phyloP scores from a whole-genome alignment of 164 flowering plant species.

The Dillenia suffruticosa region DNA sequence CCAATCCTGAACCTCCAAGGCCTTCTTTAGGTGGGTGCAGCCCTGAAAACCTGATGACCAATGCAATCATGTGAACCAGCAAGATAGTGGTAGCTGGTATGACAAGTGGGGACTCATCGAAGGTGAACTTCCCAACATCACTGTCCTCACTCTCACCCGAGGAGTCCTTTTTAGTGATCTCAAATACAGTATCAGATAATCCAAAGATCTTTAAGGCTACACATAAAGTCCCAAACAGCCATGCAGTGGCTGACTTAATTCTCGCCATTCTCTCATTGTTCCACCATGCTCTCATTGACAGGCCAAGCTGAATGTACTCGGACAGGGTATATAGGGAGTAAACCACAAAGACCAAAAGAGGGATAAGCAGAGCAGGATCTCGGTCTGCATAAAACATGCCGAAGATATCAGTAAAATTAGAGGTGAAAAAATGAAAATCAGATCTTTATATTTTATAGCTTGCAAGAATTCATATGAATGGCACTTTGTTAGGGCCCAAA shows the following conservation, averaged over 20 bases:
- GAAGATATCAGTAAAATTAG: not conserved
- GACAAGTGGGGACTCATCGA: constrained; percentile 41
- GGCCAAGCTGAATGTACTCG: constrained; percentile 28
- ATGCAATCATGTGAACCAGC: constrained; percentile 34
- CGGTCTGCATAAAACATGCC: constrained; percentile 20
- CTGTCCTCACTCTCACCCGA: not conserved
- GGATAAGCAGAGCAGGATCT: constrained; percentile 30
- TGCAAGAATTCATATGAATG: constrained; percentile 23
- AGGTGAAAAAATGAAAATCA: no score
- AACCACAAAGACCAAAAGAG: not conserved
- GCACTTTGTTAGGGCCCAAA: no score
- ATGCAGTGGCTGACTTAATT: constrained; percentile 33
- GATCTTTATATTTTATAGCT: no score
- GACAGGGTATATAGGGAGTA: not conserved
- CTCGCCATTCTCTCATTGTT: constrained; percentile 35
- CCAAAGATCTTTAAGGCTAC: constrained; percentile 35
- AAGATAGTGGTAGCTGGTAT: constrained; percentile 33
- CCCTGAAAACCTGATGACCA: constrained; percentile 11
- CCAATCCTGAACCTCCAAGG: constrained; percentile 20
- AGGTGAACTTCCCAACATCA: constrained; percentile 38
- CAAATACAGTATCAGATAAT: constrained; percentile 41
- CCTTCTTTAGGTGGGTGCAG: not conserved
- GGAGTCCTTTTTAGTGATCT: constrained; percentile 39
- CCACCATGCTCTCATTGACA: constrained; percentile 48
- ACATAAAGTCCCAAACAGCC: constrained; percentile 32